phyloP scores from a whole-genome alignment of 2,329 filamentous ascomycete genomes.

The Pseudocercospora vitis region DNA sequence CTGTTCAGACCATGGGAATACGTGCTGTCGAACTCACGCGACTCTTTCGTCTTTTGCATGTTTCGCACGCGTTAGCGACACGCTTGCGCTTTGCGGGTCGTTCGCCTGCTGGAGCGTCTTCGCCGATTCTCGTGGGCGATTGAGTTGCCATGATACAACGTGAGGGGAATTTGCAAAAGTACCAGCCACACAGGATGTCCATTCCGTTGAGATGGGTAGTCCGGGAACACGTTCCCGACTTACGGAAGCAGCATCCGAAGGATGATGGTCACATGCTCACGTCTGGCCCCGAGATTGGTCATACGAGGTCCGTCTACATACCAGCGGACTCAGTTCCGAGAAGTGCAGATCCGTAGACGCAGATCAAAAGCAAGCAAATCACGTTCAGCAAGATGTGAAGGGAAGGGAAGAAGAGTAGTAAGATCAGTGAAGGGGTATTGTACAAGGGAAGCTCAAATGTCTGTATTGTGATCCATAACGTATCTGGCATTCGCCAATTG shows the following conservation, averaged over 20 bases:
- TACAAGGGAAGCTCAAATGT: too few relatives aligned
- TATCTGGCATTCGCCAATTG: too few relatives aligned
- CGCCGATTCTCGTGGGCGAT: background rate
- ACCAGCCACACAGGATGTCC: background rate
- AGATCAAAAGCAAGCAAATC: background rate
- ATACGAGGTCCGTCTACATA: background rate
- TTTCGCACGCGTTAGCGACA: slow-evolving; percentile 9
- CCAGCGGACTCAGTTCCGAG: background rate
- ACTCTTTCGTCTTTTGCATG: slow-evolving; percentile 4
- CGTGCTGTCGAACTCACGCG: background rate
- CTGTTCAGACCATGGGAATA: background rate
- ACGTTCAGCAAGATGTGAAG: background rate
- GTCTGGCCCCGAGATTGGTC: background rate
- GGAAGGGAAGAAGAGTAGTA: background rate
- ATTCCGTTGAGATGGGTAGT: background rate
- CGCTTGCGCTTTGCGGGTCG: slow-evolving; percentile 16
- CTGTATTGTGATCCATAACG: too few relatives aligned
- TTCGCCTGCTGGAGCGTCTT: background rate
- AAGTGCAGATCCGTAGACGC: background rate
- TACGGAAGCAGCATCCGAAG: background rate
- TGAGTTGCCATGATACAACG: background rate
- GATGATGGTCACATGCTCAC: background rate
- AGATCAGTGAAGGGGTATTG: background rate
- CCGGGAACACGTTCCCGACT: background rate
- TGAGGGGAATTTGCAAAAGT: background rate